Base-by-base conservation (phyloP, 192 early-diverging fungal species). In the Entomortierella chlamydospora region DNA sequence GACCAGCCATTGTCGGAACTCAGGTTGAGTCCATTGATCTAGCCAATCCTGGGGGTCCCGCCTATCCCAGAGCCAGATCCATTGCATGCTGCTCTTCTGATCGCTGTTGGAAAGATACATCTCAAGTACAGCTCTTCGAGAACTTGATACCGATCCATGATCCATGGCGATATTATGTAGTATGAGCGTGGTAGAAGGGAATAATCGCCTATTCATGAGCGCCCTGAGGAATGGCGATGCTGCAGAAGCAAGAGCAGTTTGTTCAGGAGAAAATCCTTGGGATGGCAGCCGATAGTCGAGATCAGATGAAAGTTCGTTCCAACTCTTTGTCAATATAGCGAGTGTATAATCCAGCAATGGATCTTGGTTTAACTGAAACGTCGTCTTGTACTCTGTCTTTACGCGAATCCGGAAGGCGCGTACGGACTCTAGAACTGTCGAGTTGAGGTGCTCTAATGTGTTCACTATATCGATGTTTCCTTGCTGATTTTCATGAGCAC, bases 341-440 rank as follows among this genome's bases (percentile, higher is more conserved):
- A 78, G 49, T 4, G 73, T 78, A 30, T 69, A 63, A 29, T 78
- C 61, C 5, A 78, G 31, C 26, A 78, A 57, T 1, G 76, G 76
- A 25, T 79, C 76, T 25, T 66, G 61, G 1, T 31, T 18, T 47
- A 42, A 7, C 45, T 43, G 50, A 33, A 79, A 70, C 3, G 56
- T 61, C 23, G 76, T 61, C 57, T 33, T 70, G 61, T 60, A 70
- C 4, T 37, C 57, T 0, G 29, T 28, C 34, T 23, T 45, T 22
- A 30, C 3, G 5, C 49, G 51, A 25, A 39, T 52, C 33, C 50
- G 63, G 29, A 64, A 18, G 9, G 29, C 30, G 10, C 51, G 42
- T 22, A 55, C 28, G n/a, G 55, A 31, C 0, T 54, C 23, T 17
- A 79, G 17, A 18, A 68, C 55, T 7, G 62, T 42, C n/a, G 42